A percentile compares a stretch with the other conserved stretches of the same genome.
Evolutionary conservation across 169 alveolate species (phyloP).

Genomic region (Plasmodium gonderi): DNA sequence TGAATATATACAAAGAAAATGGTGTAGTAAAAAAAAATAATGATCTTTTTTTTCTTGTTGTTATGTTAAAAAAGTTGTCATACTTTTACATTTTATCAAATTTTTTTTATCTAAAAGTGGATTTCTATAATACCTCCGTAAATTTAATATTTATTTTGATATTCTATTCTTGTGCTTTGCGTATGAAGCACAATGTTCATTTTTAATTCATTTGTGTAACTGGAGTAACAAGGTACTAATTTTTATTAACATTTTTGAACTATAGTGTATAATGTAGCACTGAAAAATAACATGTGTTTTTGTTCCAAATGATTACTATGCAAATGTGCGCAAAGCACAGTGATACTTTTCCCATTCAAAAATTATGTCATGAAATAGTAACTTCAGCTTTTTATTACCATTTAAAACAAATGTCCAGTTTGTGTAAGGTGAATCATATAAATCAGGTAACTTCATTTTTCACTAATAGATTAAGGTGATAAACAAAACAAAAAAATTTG

Average conservation of each 20-base stretch:
- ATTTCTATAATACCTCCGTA: neutral
- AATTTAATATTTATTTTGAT: neutral
- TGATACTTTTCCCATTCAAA: neutral
- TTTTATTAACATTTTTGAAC: neutral
- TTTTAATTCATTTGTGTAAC: neutral
- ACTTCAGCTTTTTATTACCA: neutral
- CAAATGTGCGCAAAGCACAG: neutral
- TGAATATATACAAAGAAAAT: neutral
- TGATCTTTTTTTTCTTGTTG: neutral
- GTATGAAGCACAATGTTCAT: neutral
- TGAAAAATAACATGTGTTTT: neutral
- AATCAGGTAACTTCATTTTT: neutral
- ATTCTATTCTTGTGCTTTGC: neutral
- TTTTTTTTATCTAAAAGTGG: neutral
- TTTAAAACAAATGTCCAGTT: neutral
- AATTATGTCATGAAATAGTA: neutral
- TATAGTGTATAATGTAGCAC: neutral
- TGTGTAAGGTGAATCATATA: neutral
- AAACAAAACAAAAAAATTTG: neutral
- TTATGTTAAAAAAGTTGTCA: no score
- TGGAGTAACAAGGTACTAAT: neutral
- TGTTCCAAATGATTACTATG: neutral
- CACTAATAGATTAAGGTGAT: neutral
- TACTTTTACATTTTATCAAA: neutral
- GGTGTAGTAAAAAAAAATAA: neutral